Base-by-base conservation (phyloP, 1,284 basidiomycete genomes). In the Sporisorium exsertum region DNA sequence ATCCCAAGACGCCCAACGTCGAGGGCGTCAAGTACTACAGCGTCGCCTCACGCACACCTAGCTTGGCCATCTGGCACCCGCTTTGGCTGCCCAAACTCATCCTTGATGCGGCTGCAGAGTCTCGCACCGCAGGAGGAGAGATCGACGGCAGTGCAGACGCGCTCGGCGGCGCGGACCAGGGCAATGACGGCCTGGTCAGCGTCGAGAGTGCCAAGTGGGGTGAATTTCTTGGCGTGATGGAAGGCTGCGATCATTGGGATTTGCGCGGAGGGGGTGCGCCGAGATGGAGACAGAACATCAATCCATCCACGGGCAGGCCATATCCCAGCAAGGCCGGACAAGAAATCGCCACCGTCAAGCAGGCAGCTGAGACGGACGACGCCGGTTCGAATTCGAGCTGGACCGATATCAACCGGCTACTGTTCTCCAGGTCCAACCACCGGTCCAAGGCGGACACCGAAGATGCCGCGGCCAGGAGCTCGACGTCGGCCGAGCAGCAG, bases 31-130 rank as follows among this genome's bases (percentile, higher is more conserved):
- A 93, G 81, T 99, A 99, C 88, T 95, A 92, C 85, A 94, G 92
- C 75, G 91, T 98, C 35, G 93, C 94, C 0, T 93, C 93, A 0
- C 90, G 94, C 15, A 89, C 91, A 24, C 87, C 88, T 13, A 89
- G 89, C 69, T 89, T 97, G 79, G 91, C 87, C 82, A 88, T 97
- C 35, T 93, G 93, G 89, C 96, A 99, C 86, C 97, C 97, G 0
- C 90, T 99, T 54, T 99, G 95, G 94, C 89, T 98, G 49, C 94
- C 96, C 2, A 97, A 98, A 87, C 89, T 95, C 86, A 92, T 99
- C 24, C 88, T 97, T 27, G 96, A 99, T 83, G 87, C 87, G 6
- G 87, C 88, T 3, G 88, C 88, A 7, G 89, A 82, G 43, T 76
- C 74, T 2, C 52, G 78, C 13, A 80, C 80, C 5, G 71, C 67